Percentiles rank a stretch among this genome's conserved stretches.
Evolutionary conservation across 1,139 yeast genomes (phyloP).

Genomic region (Entelexis sorbosivorans): DNA sequence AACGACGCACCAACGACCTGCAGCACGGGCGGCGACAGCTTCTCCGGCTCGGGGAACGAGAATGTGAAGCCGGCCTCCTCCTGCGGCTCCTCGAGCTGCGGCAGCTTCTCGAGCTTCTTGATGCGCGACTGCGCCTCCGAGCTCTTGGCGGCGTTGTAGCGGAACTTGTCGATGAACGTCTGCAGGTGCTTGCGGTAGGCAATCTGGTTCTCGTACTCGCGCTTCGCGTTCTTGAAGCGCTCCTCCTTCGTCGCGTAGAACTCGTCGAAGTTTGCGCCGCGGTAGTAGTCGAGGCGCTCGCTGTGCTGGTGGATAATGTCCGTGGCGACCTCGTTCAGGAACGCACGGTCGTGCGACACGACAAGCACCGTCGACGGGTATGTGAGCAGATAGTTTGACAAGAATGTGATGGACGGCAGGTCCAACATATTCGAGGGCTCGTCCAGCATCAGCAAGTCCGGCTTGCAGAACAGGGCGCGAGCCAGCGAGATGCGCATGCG

Average conservation of each 20-base stretch:
- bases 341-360: slow-evolving; percentile 95
- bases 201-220: slow-evolving; percentile 96
- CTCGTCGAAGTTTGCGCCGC: slow-evolving; percentile 87
- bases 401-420: slow-evolving; percentile 92
- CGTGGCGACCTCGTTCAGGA: slow-evolving; percentile 93
- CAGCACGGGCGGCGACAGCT: slow-evolving; percentile 83
- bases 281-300: slow-evolving; percentile 87
- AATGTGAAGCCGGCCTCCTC: slow-evolving; percentile 78
- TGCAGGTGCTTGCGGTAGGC: slow-evolving; percentile 90
- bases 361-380: slow-evolving; percentile 88
- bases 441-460: slow-evolving; percentile 82
- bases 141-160: slow-evolving; percentile 95
- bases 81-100: slow-evolving; percentile 86
- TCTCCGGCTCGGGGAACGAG: slow-evolving; percentile 91
- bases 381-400: slow-evolving; percentile 77
- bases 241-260: slow-evolving; percentile 92
- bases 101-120: slow-evolving; percentile 88
- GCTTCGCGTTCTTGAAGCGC: slow-evolving; percentile 80
- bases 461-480: slow-evolving; percentile 93
- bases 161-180: slow-evolving; percentile 84
- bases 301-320: slow-evolving; percentile 96
- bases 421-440: slow-evolving; percentile 99
- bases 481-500: slow-evolving; percentile 98
- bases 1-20: slow-evolving; percentile 80
- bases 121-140: slow-evolving; percentile 97